Conservation (phyloP, 345 rosid genomes). For the Salix purpurea region DNA sequence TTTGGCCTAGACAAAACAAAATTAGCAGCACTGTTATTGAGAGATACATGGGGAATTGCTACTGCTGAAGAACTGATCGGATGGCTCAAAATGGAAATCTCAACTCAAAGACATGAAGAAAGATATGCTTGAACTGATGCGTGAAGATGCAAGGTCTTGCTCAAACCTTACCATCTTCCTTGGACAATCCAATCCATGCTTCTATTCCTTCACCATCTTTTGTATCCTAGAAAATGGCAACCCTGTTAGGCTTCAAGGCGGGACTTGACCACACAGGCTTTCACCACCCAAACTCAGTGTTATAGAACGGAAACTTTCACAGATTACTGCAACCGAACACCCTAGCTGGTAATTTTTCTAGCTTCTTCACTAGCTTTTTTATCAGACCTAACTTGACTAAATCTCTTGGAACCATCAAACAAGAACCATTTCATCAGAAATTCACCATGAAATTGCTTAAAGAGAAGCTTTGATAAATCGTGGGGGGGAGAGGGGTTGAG, state of each 20-base stretch:
- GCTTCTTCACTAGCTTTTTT: not conserved
- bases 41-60: not conserved
- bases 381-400: not conserved
- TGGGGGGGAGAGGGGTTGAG: conserved; percentile 22
- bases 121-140: not conserved
- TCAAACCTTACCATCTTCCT: conserved; percentile 24
- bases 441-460: not conserved
- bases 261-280: conserved; percentile 11
- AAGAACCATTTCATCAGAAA: conserved; percentile 16
- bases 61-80: not conserved
- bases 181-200: conserved; percentile 25
- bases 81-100: too few species aligned
- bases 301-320: too few species aligned
- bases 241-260: not conserved
- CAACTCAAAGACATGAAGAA: not conserved
- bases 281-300: too few species aligned
- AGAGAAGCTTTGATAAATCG: conserved; percentile 3
- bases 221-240: conserved; percentile 12
- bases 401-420: conserved; percentile 12
- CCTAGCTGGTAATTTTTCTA: not conserved
- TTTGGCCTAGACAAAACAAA: too few species aligned
- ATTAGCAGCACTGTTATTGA: too few species aligned
- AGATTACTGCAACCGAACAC: conserved; percentile 14
- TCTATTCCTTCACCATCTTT: conserved; percentile 23
- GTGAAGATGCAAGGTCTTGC: conserved; percentile 8